Evolutionary conservation across 2,329 filamentous ascomycete species (phyloP), one percentile per base, ranked within the genome.

Genomic region (Hirsutella thompsonii): DNA sequence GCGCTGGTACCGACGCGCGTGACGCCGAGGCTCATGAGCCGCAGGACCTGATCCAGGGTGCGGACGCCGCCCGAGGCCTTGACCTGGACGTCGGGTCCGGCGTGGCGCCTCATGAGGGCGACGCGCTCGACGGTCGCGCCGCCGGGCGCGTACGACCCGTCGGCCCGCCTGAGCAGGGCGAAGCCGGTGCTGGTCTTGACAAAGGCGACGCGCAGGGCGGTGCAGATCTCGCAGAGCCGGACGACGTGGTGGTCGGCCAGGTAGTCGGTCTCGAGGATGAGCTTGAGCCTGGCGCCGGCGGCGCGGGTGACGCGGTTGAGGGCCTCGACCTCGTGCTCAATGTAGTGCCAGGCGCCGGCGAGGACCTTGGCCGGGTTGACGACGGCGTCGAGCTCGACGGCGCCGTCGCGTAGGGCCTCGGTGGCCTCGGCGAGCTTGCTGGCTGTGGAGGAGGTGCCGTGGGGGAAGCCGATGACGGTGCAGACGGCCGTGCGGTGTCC

Each of bases 231-330:
- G 49, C 74, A 78, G 0, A 79, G 58, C 5, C 55, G 59, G 8
- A 64, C 47, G 39, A 79, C 74, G 30, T 77, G 64, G 10, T 65
- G 50, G 0, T 70, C 58, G 2, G 59, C 21, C 0, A 79, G 62
- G 45, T 68, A 79, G 49, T 76, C 73, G 47, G 75, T 79, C 48
- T 79, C 74, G 42, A 79, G 78, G 38, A 79, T 79, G 39, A 79
- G 73, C 50, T 79, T 79, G 6, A 79, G 59, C 3, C 20, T 19
- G 1, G 64, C 69, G 0, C 64, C 66, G 6, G 58, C 42, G n/a
- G 53, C 49, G 1, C 52, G 49, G 3, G 76, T 72, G 0, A 60
- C 63, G 0, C 63, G 50, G 46, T 78, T 76, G 45, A 79, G 56
- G 23, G 53, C 50, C 1, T 55, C 50, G 38, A 79, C 72, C 49